Percentiles rank a stretch among this genome's conserved stretches.
phyloP scores from a whole-genome alignment of 345 rosid species.

The Corchorus capsularis region DNA sequence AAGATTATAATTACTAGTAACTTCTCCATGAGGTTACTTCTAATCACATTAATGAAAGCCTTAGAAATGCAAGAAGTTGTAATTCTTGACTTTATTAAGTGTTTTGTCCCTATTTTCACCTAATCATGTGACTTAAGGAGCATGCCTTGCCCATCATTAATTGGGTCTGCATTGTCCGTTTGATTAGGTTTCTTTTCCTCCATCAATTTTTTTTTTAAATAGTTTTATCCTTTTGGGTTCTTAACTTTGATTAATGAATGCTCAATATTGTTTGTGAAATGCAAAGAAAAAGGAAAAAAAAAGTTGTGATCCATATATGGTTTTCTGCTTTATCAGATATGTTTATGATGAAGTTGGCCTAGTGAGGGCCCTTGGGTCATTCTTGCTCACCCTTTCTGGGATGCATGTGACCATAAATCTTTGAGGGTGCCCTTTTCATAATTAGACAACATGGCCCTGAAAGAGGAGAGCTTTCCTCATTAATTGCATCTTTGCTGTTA shows the following conservation, averaged over 20 bases:
- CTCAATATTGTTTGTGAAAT: too few species aligned
- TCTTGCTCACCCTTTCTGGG: not conserved
- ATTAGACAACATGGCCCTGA: not conserved
- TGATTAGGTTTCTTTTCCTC: too few species aligned
- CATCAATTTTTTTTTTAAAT: too few species aligned
- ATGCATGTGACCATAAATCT: slow-evolving; percentile 3
- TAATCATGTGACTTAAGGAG: not conserved
- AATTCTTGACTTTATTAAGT: slow-evolving; percentile 14
- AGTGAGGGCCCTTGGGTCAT: not conserved
- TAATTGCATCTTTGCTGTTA: not conserved
- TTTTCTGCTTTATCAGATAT: not conserved
- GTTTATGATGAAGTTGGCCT: not conserved
- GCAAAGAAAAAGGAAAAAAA: too few species aligned
- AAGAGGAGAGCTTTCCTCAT: not conserved
- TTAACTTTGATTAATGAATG: too few species aligned
- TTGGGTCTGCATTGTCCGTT: too few species aligned
- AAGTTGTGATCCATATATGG: not conserved
- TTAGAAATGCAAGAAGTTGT: not conserved
- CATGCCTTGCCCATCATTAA: not conserved
- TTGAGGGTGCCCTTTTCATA: not conserved
- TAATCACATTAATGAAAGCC: not conserved
- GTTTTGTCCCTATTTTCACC: not conserved
- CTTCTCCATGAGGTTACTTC: not conserved
- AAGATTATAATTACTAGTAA: not conserved
- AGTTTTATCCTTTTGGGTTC: too few species aligned